Conservation (phyloP, 2,329 filamentous ascomycete species). For the Ophiocordyceps camponoti-floridani region DNA sequence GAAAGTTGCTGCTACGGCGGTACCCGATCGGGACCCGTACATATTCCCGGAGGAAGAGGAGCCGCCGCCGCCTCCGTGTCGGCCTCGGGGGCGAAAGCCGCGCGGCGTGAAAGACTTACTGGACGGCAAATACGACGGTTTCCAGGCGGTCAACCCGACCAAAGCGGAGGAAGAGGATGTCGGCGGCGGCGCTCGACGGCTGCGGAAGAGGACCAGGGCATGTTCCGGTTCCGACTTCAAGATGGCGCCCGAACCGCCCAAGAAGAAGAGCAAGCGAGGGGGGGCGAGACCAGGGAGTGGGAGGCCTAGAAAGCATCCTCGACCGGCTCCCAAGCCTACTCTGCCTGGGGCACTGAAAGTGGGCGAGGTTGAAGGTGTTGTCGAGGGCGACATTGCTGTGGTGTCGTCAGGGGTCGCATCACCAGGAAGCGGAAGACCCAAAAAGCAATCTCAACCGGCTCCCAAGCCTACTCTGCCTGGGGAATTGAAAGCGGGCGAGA, state of each 20-base stretch:
- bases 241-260: constrained; percentile 8
- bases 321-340: constrained; percentile 4
- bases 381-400: background rate
- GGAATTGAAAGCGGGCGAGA: background rate
- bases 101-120: constrained; percentile 11
- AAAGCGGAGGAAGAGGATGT: constrained; percentile 8
- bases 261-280: constrained; percentile 19
- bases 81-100: background rate
- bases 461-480: constrained; percentile 2
- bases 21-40: background rate
- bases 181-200: constrained; percentile 7
- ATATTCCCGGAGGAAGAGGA: background rate
- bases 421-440: constrained; percentile 19
- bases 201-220: constrained; percentile 9
- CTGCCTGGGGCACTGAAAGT: background rate
- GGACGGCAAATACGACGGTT: constrained; percentile 6
- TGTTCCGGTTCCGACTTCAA: constrained; percentile 2
- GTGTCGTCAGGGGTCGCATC: constrained; percentile 12
- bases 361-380: background rate
- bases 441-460: constrained; percentile 15
- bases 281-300: constrained; percentile 20
- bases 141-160: constrained; percentile 8
- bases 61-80: background rate
- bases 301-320: constrained; percentile 19
- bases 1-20: constrained; percentile 1